Evolutionary conservation across 116 monocot genomes (phyloP), one percentile per base, ranked within the genome.

Genomic region (Papilionanthe hybrid): DNA sequence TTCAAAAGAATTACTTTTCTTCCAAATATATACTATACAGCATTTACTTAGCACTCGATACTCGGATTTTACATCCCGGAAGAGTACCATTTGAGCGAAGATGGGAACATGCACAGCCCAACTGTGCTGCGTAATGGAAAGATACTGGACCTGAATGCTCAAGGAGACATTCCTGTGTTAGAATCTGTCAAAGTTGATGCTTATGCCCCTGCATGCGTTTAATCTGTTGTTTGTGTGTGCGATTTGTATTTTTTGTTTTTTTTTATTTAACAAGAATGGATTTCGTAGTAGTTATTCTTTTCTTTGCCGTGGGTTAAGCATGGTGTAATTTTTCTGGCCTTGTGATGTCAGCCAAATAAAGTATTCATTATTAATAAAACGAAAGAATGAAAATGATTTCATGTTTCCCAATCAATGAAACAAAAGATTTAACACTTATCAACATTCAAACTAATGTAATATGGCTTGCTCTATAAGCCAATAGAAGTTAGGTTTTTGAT

Each of bases 111-210:
- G 42, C 82, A 80, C 23, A 83, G 84, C 75, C 85, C 84, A 77
- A 80, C 81, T 13, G 72, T 88, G 86, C 77, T 90, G 32, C 84
- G 86, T 13, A 90, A 90, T 84, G 85, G 85, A 9, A 86, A 79
- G 7, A 55, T 76, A 44, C 76, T 88, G 75, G 66, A 69, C 27
- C 48, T 85, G 17, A 81, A 78, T 68, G 72, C 79, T 58, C 56
- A 55, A 55, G 86, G 80, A 37, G 60, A 77, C 55, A 86, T 91
- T 37, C 90, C 90, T 6, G 55, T 58, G 17, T 72, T 86, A 13
- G 67, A 79, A 22, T 84, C 84, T 73, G 44, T 84, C 2, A 28
- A 75, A 68, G 79, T 86, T 32, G 76, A 79, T 27, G 84, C 66
- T 32, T 18, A 58, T 72, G 77, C 83, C 10, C 83, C 83, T 9